Conservation (phyloP, 768 basidiomycete genomes). For the Pholiota molesta region DNA sequence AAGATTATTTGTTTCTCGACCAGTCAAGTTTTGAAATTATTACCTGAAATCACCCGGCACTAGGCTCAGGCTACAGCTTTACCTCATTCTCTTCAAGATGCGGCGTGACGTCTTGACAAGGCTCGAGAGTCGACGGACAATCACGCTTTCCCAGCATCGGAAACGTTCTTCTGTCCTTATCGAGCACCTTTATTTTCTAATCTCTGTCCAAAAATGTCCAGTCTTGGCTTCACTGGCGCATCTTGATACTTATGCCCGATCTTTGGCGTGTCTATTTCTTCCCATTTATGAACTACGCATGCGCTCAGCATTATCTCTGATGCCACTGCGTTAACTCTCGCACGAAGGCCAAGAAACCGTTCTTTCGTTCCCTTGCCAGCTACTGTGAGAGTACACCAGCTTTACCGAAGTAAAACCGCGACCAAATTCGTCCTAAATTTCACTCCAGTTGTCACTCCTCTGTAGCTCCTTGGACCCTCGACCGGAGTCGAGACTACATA, state of each 20-base stretch:
- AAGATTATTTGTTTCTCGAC: neutral
- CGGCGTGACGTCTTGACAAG: neutral
- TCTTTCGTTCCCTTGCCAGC: conserved; percentile 21
- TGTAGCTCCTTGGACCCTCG: neutral
- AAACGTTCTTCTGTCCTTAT: conserved; percentile 19
- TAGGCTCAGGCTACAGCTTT: neutral
- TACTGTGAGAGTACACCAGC: conserved; percentile 16
- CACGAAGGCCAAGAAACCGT: conserved; percentile 19
- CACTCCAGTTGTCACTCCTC: conserved; percentile 3
- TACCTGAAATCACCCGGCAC: neutral
- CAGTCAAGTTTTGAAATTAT: neutral
- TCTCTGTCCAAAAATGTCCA: conserved; percentile 1
- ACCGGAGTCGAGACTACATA: conserved; percentile 11
- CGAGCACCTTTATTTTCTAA: conserved; percentile 12
- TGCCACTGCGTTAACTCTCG: conserved; percentile 10
- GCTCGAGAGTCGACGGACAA: neutral
- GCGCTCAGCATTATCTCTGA: conserved; percentile 6
- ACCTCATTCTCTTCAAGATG: neutral
- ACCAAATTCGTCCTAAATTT: conserved; percentile 8
- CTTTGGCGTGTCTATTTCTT: conserved; percentile 7
- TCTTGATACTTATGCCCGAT: conserved; percentile 17
- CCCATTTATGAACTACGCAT: conserved; percentile 10
- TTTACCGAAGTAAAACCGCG: conserved; percentile 24
- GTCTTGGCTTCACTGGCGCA: conserved; percentile 9
- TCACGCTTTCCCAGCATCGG: conserved; percentile 6